These are phyloP conservation scores for Cutaneotrichosporon arboriforme DNA, from an alignment of 1,284 basidiomycete genomes.

Conservation along the genomic window DNA sequence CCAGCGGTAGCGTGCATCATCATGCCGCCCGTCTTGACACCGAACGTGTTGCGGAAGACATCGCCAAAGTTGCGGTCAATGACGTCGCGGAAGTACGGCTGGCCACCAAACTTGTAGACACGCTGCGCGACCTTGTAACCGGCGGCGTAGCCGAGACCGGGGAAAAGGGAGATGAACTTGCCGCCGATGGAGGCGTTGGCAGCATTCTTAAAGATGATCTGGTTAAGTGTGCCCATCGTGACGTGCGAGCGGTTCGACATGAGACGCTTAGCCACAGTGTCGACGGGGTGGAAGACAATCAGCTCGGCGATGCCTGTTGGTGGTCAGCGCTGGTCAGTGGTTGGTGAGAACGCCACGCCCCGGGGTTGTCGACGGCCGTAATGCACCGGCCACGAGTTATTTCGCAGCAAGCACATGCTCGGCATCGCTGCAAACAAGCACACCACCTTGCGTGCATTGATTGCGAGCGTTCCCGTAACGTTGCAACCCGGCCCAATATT, in stretches of 20 bases:
- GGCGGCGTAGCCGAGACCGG: constrained; percentile 94
- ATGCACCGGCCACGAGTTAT: not conserved
- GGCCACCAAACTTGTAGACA: constrained; percentile 97
- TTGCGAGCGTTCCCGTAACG: not conserved
- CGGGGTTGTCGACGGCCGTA: not conserved
- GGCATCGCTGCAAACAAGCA: not conserved
- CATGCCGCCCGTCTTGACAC: constrained; percentile 92
- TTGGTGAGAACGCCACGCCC: not conserved
- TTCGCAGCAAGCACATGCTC: not conserved
- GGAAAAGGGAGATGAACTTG: constrained; percentile 88
- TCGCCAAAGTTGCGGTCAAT: constrained; percentile 71
- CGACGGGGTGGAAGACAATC: constrained; percentile 82
- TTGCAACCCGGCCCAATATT: not conserved
- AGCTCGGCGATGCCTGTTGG: constrained; percentile 88
- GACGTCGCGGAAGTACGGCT: constrained; percentile 94
- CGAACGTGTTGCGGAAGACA: constrained; percentile 75
- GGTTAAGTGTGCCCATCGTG: constrained; percentile 58
- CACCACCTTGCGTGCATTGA: not conserved
- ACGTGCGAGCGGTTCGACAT: constrained; percentile 93
- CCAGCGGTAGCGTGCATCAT: constrained; percentile 94
- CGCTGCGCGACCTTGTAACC: constrained; percentile 94
- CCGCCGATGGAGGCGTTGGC: constrained; percentile 63
- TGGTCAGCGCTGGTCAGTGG: constrained; percentile 1
- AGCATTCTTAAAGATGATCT: constrained; percentile 82
- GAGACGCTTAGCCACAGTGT: constrained; percentile 92